Evolutionary conservation across 768 basidiomycete genomes (phyloP).

Genomic region (Pulveroboletus sp.): DNA sequence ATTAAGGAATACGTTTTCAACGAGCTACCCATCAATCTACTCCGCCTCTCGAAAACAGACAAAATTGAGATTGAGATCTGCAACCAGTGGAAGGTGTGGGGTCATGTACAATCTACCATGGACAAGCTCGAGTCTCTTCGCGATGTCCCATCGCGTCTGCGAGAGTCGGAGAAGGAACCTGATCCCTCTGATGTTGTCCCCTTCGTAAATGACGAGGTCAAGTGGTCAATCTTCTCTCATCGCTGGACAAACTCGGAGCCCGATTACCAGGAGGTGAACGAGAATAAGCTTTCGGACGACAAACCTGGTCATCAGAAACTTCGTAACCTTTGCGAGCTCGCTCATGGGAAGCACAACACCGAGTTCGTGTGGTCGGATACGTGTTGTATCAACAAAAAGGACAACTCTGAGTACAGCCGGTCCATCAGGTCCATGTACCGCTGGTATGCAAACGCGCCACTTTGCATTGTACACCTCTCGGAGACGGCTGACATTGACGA

Average conservation of each 20-base stretch:
- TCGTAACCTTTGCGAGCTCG: background rate
- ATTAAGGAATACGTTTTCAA: background rate
- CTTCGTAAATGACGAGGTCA: background rate
- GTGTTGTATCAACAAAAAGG: constrained; percentile 1
- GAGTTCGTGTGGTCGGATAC: constrained; percentile 1
- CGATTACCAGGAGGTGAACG: background rate
- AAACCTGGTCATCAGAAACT: background rate
- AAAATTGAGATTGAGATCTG: background rate
- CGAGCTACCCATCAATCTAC: background rate
- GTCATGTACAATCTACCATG: background rate
- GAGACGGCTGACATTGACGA: background rate
- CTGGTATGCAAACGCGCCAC: background rate
- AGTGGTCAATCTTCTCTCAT: constrained; percentile 1
- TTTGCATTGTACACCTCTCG: background rate
- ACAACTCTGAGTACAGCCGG: background rate
- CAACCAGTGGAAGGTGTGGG: background rate
- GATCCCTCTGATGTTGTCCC: background rate
- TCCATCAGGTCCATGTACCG: constrained; percentile 3
- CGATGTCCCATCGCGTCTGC: background rate
- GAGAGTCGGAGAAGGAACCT: background rate
- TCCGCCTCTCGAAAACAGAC: background rate
- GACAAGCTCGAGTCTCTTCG: background rate
- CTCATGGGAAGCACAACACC: background rate
- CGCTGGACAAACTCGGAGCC: background rate
- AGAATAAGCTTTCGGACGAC: background rate